Evolutionary conservation across 208 protist genomes (phyloP), one percentile per base, ranked within the genome.

Genomic region (Eutreptiella sp.): DNA sequence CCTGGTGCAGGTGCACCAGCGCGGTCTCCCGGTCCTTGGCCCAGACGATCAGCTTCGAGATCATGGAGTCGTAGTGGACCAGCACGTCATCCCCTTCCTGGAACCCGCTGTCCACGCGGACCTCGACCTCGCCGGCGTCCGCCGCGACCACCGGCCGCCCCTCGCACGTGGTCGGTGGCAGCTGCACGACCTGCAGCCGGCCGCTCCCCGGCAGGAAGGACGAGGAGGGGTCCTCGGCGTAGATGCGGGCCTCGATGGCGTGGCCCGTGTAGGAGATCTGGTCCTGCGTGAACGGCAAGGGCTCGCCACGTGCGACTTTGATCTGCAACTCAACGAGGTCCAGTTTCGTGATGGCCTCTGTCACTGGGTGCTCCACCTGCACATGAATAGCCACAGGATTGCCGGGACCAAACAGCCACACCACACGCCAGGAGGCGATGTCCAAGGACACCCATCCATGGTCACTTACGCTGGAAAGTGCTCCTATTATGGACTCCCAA

Each of bases 41-140:
- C 80, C 89, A 94, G 19, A 86, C 86, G 27, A 94, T 84, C 4
- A 99, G 63, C 80, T 98, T 99, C 34, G 90, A 89, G 73, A 98
- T 94, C 83, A 99, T 89, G 21, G 94, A 92, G 68, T 99, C 94
- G 70, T 98, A 97, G 66, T 94, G 84, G 23, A 96, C 72, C 0
- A 73, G 68, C 1, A 97, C 84, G 36, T 85, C 64, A 55, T 82
- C 75, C 21, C 87, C 84, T 53, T 78, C 64, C 29, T 61, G 24
- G 24, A 94, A 79, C 27, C 85, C 85, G 16, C 85, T 81, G 59
- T 96, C 89, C 23, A 88, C 66, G 38, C 83, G 72, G 2, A 90
- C 71, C 21, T 68, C 32, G 46, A 47, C 19, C 23, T 46, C 53
- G 16, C 62, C 43, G n/a, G 58, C 63, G 16, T 21, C n/a, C n/a